A percentile compares a stretch with the other conserved stretches of the same genome.
Evolutionary conservation across 805 yeast species (phyloP).

Genomic region (Pichia manshurica): DNA sequence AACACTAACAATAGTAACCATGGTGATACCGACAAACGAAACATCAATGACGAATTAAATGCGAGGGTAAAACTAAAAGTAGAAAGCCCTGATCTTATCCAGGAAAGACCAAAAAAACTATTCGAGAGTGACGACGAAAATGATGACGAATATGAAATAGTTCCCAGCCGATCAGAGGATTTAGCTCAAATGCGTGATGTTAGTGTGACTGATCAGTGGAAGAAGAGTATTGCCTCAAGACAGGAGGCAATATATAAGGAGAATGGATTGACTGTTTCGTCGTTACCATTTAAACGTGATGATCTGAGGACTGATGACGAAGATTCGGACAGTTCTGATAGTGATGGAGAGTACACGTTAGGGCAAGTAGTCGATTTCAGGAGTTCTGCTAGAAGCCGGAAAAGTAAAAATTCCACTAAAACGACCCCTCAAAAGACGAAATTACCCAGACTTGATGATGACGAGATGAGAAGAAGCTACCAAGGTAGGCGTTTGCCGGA

Average conservation of each 20-base stretch:
- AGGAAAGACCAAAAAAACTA: constrained; percentile 17
- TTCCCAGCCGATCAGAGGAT: neutral
- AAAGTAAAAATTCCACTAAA: neutral
- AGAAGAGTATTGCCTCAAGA: constrained; percentile 13
- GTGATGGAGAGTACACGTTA: constrained; percentile 17
- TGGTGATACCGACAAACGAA: neutral
- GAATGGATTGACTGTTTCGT: neutral
- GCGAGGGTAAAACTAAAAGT: constrained; percentile 15
- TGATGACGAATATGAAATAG: constrained; percentile 13
- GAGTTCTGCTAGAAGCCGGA: constrained; percentile 13
- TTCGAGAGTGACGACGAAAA: constrained; percentile 26
- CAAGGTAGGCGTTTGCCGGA: constrained; percentile 11
- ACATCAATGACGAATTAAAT: constrained; percentile 2
- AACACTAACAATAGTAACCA: neutral
- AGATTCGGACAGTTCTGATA: constrained; percentile 5
- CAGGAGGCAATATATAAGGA: constrained; percentile 11
- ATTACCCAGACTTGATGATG: constrained; percentile 1
- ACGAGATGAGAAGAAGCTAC: constrained; percentile 13
- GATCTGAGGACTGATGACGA: constrained; percentile 1
- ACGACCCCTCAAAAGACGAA: neutral
- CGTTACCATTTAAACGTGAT: neutral
- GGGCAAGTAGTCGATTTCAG: constrained; percentile 25
- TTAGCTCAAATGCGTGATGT: neutral
- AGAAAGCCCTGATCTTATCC: constrained; percentile 19
- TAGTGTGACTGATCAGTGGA: constrained; percentile 3